A percentile compares a stretch with the other conserved stretches of the same genome.
Conservation (phyloP, 495 filamentous ascomycete genomes). For the Apodospora peruviana region DNA sequence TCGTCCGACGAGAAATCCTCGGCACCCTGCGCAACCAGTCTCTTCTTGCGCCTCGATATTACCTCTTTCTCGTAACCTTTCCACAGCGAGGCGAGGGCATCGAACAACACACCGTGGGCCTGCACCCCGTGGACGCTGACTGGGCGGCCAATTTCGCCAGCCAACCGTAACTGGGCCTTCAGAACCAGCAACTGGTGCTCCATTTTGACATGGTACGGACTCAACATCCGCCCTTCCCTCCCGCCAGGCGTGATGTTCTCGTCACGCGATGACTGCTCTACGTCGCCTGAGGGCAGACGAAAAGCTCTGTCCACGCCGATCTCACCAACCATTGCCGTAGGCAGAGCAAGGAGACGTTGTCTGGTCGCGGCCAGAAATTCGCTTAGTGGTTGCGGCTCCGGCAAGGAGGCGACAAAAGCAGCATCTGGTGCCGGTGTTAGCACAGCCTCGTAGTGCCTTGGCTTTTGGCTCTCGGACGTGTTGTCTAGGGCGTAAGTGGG, state of each 20-base stretch:
- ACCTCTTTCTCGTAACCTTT: conserved; percentile 71
- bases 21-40: conserved; percentile 33
- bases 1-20: conserved; percentile 42
- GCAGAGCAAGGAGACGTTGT: conserved; percentile 54
- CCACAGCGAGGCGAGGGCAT: conserved; percentile 71
- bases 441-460: conserved; percentile 65
- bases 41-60: conserved; percentile 57
- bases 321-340: conserved; percentile 76
- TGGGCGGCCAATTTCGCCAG: conserved; percentile 71
- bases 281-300: conserved; percentile 66
- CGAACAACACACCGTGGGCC: conserved; percentile 77
- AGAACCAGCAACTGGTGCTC: conserved; percentile 73
- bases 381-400: conserved; percentile 65
- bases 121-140: conserved; percentile 91
- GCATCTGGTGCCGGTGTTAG: conserved; percentile 47
- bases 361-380: conserved; percentile 60
- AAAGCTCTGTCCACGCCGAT: conserved; percentile 84
- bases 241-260: conserved; percentile 67
- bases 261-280: conserved; percentile 25
- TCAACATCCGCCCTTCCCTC: conserved; percentile 70
- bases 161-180: conserved; percentile 76
- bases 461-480: conserved; percentile 48
- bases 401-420: conserved; percentile 61
- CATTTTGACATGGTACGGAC: conserved; percentile 67
- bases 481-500: too few relatives aligned